A percentile compares a stretch with the other conserved stretches of the same genome.
Conservation (phyloP, 257 asterid species). For the Petunia secreta region DNA sequence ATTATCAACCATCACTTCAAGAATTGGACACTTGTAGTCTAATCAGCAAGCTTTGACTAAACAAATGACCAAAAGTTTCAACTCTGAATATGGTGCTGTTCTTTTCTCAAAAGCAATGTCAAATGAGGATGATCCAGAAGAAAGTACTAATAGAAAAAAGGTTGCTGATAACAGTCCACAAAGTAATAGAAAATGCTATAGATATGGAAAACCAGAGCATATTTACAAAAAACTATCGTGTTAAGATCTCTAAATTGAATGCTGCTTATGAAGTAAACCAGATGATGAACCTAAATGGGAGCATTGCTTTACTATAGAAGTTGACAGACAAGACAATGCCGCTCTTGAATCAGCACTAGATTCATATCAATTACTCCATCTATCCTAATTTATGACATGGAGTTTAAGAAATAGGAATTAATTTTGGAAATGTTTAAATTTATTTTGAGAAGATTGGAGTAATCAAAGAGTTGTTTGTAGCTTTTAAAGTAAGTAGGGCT, state of each 20-base stretch:
- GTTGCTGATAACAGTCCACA: not conserved
- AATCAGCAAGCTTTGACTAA: conserved; percentile 28
- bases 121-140: not conserved
- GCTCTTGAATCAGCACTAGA: not conserved
- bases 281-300: conserved; percentile 23
- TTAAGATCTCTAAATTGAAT: conserved; percentile 26
- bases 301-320: conserved; percentile 13
- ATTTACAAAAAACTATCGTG: conserved; percentile 29
- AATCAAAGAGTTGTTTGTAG: no score
- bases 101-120: conserved; percentile 23
- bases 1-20: not conserved
- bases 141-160: not conserved
- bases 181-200: not conserved
- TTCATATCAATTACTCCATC: not conserved
- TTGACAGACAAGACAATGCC: not conserved
- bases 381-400: no score
- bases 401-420: no score
- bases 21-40: conserved; percentile 19
- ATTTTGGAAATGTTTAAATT: no score
- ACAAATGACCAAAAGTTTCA: conserved; percentile 24
- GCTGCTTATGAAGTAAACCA: not conserved
- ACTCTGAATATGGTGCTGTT: not conserved
- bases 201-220: conserved; percentile 23
- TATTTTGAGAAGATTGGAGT: no score
- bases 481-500: no score